Evolutionary conservation across 1,284 basidiomycete genomes (phyloP), one percentile per base, ranked within the genome.

Genomic region (Cutaneotrichosporon dermatis): DNA sequence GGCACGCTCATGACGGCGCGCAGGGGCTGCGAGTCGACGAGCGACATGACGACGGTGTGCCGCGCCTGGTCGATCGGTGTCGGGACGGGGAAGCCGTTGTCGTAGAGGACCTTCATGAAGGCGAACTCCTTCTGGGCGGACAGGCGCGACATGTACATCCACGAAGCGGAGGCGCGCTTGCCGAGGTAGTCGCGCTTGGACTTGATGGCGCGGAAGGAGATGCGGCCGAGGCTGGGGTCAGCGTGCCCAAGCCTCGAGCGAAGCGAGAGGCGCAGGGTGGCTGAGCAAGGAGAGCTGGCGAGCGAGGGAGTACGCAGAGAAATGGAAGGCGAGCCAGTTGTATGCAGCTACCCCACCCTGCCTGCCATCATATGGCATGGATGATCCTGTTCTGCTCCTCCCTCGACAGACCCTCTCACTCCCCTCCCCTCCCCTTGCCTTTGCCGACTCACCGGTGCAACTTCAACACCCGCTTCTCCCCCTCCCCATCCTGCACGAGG

Each of bases 131-230:
- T 98, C 79, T 95, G 88, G 5, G 95, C 95, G 9, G 93, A 89
- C 50, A 99, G 79, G 35, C 95, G 85, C 55, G 92, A 95, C 91
- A 99, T 93, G 80, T 97, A 99, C 94, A 99, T 97, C 95, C 95
- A 99, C 36, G 91, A 95, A 0, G 94, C 94, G 40, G 89, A 92
- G 79, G 92, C 92, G 42, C 95, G 85, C 76, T 95, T 96, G 36
- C 93, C 92, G 66, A 99, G 82, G 77, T 99, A 99, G 76, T 99
- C 96, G 65, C 95, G 84, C 76, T 99, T 99, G 69, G 88, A 85
- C 79, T 99, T 99, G 80, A 99, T 94, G 0, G 92, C 87, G 54
- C 95, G 87, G 80, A 99, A 99, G 0, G 93, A 97, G 70, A 98
- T 87, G 45, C 95, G 88, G 34, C 95, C 95, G 39, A 99, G 84